Percentiles rank a stretch among this genome's conserved stretches.
Evolutionary conservation across 805 yeast genomes (phyloP).

Genomic region (Torulaspora franciscae): DNA sequence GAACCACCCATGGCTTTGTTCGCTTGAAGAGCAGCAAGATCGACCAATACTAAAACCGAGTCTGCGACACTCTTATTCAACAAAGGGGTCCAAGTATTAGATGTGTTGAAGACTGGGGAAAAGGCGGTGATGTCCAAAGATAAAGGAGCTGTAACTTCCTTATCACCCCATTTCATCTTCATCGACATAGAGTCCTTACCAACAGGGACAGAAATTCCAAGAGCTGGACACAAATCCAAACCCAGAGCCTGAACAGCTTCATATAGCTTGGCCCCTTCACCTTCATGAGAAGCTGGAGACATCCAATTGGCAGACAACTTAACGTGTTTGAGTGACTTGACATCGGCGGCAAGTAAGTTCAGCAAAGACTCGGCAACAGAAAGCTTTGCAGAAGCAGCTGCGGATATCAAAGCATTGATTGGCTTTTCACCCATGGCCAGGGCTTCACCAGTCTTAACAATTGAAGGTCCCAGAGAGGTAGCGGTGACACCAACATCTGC

Average conservation of each 20-base stretch:
- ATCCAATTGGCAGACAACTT: constrained; percentile 98
- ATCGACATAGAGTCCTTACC: constrained; percentile 99
- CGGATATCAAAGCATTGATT: constrained; percentile 75
- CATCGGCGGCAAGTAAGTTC: constrained; percentile 85
- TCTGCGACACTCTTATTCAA: constrained; percentile 48
- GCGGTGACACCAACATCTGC: constrained; percentile 97
- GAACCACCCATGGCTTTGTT: constrained; percentile 79
- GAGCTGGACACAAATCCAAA: constrained; percentile 85
- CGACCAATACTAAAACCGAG: constrained; percentile 71
- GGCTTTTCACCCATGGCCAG: constrained; percentile 98
- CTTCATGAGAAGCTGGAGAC: constrained; percentile 92
- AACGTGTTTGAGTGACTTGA: constrained; percentile 65
- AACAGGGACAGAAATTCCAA: constrained; percentile 90
- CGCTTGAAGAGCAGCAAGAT: constrained; percentile 54
- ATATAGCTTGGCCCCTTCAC: constrained; percentile 91
- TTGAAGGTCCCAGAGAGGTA: constrained; percentile 73
- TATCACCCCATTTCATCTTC: constrained; percentile 96
- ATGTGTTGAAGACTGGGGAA: constrained; percentile 77
- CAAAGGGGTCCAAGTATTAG: constrained; percentile 94
- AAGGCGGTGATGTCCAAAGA: constrained; percentile 89
- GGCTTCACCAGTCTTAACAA: constrained; percentile 87
- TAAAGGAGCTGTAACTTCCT: constrained; percentile 93
- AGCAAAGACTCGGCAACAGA: constrained; percentile 91
- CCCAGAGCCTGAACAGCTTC: constrained; percentile 98
- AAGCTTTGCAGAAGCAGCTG: constrained; percentile 90